Conservation (phyloP, 495 filamentous ascomycete species). For the Neurospora africana region DNA sequence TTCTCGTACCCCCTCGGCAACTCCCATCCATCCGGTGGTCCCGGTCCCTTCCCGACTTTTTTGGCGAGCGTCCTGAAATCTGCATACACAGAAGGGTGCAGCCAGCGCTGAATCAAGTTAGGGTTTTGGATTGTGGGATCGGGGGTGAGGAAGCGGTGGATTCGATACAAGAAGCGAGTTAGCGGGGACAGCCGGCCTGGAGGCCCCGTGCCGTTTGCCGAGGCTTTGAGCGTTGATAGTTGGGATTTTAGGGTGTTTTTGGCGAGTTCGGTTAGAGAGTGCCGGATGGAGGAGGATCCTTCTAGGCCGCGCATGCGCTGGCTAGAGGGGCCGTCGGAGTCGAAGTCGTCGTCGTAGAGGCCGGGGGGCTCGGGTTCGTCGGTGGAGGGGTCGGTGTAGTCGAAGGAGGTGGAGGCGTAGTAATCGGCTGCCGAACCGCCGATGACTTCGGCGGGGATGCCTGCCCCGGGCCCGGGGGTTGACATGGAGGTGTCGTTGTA, state of each 20-base stretch:
- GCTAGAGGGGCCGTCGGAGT: constrained; percentile 3
- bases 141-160: constrained; percentile 16
- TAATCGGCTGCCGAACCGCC: constrained; percentile 26
- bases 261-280: constrained; percentile 8
- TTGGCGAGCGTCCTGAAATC: constrained; percentile 53
- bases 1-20: constrained; percentile 45
- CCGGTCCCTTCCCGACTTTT: constrained; percentile 42
- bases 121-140: constrained; percentile 14
- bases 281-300: constrained; percentile 22
- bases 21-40: constrained; percentile 21
- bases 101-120: constrained; percentile 42
- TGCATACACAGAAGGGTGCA: constrained; percentile 56
- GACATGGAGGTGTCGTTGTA: constrained; percentile 24
- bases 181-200: rapidly evolving
- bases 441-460: not conserved
- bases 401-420: constrained; percentile 25
- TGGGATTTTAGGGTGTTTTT: constrained; percentile 10
- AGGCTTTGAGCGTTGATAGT: constrained; percentile 3
- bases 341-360: constrained; percentile 9
- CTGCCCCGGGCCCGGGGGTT: constrained; percentile 6
- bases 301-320: constrained; percentile 22
- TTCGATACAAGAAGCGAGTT: constrained; percentile 12
- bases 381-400: not conserved
- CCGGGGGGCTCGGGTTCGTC: constrained; percentile 15
- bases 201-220: constrained; percentile 7